Evolutionary conservation across 1,284 basidiomycete genomes (phyloP).

Genomic region (Mrakiaceae sp.): DNA sequence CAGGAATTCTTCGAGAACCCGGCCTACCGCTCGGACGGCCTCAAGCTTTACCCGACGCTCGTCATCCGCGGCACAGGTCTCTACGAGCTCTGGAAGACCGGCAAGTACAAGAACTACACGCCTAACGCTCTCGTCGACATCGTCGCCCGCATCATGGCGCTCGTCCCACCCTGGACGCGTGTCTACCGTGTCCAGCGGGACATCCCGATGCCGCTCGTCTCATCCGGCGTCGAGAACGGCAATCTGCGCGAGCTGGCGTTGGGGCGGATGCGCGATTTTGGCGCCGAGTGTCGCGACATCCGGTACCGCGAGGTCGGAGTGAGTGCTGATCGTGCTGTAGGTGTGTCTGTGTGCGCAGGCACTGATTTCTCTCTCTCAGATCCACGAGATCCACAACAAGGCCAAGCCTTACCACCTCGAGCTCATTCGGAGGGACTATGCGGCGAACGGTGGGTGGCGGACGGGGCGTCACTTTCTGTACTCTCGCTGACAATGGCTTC

Average conservation of each 20-base stretch:
- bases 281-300: conserved; percentile 93
- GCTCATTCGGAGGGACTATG: conserved; percentile 91
- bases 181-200: conserved; percentile 98
- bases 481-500: too few relatives aligned
- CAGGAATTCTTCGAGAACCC: conserved; percentile 93
- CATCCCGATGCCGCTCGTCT: conserved; percentile 88
- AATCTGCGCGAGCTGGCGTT: conserved; percentile 93
- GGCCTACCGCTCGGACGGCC: conserved; percentile 88
- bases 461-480: not conserved
- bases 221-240: conserved; percentile 96
- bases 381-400: conserved; percentile 97
- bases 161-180: conserved; percentile 97
- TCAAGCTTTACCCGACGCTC: conserved; percentile 97
- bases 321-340: conserved; percentile 30
- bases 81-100: conserved; percentile 93
- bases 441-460: conserved; percentile 60
- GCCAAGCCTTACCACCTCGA: conserved; percentile 93
- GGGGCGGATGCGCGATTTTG: conserved; percentile 98
- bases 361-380: conserved; percentile 39
- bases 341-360: not conserved
- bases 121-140: conserved; percentile 96
- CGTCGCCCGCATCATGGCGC: conserved; percentile 86
- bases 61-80: conserved; percentile 96
- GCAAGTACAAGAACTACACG: conserved; percentile 97
- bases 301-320: conserved; percentile 96